Base-by-base conservation (phyloP, 129 eudicot genomes). In the Arctium minus region DNA sequence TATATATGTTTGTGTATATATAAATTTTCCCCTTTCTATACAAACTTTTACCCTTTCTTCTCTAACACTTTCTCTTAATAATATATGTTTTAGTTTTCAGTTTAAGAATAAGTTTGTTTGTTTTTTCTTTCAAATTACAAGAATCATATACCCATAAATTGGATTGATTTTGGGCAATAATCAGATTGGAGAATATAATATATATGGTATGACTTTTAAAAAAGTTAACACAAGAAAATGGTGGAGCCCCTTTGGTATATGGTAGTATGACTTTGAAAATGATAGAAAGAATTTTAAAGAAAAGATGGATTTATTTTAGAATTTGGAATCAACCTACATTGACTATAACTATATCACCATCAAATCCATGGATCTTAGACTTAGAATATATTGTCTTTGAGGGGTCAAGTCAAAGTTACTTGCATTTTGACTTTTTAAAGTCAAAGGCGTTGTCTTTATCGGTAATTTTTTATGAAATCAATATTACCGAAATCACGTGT, bases 221-320 rank as follows among this genome's bases (percentile, higher is more conserved):
- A 83, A 83, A 70, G 67, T 70, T 17, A 30, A 83, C 68, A 70
- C 75, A 27, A 62, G 85, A 74, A 82, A 73, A 75, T 77, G 77
- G 86, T 83, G 86, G 86, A 46, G 17, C 82, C 82, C 72, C 38
- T 70, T 77, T 76, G 78, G 78, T 83, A 83, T 77, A 83, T 83
- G 86, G 44, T 83, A 77, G 11, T 83, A 72, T 77, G 86, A 83
- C 86, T 78, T 77, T 77, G 86, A 83, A 83, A 83, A 83, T 50
- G 78, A 77, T 77, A 40, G 82, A 77, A 81, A 81, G 73, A 77
- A 70, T 83, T 83, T 83, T 76, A 18, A 70, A 77, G 78, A 71
- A 77, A 83, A 83, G 73, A 83, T 83, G 62, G 78, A 83, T 83
- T 73, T 44, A 82, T 44, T 76, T 70, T 33, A 30, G 86, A 83